Evolutionary conservation across 129 eudicot genomes (phyloP).

Genomic region (Artemisia tridentata): DNA sequence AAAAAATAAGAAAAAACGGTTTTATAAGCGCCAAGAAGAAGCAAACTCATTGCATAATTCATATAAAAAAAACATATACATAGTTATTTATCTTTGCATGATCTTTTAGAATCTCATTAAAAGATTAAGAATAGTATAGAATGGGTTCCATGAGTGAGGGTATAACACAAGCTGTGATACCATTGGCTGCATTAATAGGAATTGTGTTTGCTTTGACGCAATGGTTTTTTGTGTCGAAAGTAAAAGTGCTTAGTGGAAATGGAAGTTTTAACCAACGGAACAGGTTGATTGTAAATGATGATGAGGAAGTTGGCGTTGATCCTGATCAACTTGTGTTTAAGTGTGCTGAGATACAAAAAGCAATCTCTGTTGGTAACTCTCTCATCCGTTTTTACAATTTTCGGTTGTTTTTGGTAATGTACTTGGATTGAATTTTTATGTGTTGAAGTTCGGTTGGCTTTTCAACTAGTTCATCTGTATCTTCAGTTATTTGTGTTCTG

Average conservation of each 20-base stretch:
- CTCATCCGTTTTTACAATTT: neutral
- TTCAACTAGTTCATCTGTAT: neutral
- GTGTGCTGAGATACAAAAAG: slow-evolving; percentile 57
- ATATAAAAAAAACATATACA: neutral
- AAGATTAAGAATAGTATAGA: neutral
- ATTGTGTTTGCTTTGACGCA: slow-evolving; percentile 48
- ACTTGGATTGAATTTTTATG: neutral
- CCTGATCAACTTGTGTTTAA: slow-evolving; percentile 40
- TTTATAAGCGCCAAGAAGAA: slow-evolving; percentile 23
- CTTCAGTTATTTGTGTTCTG: slow-evolving; percentile 5
- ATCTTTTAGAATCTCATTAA: neutral
- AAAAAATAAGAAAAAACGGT: slow-evolving; percentile 18
- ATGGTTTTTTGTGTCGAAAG: slow-evolving; percentile 49
- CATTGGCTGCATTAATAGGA: slow-evolving; percentile 43
- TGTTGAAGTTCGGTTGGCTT: slow-evolving; percentile 5
- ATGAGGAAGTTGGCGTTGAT: slow-evolving; percentile 44
- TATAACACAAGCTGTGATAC: slow-evolving; percentile 40
- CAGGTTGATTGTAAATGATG: slow-evolving; percentile 49
- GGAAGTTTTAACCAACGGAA: slow-evolving; percentile 28
- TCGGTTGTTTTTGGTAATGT: neutral
- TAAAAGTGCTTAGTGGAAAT: slow-evolving; percentile 28
- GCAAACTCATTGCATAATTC: slow-evolving; percentile 15
- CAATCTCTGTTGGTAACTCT: slow-evolving; percentile 49
- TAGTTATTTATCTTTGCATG: neutral
- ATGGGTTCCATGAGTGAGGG: slow-evolving; percentile 43